phyloP scores from a whole-genome alignment of 2,329 filamentous ascomycete species.

The Allantophomopsis lycopodina region DNA sequence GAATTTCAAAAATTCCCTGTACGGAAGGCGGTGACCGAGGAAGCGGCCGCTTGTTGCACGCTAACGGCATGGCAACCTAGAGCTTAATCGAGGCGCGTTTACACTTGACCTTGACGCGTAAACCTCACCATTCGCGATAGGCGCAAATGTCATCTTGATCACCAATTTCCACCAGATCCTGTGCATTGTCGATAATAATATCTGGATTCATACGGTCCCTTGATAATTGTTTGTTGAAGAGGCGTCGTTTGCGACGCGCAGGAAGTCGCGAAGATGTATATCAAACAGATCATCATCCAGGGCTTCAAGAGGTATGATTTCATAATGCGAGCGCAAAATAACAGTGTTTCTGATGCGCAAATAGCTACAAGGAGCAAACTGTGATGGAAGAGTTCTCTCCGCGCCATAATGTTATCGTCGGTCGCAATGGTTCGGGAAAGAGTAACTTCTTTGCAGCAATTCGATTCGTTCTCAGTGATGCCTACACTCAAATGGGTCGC shows the following conservation, averaged over 20 bases:
- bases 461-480: constrained; percentile 95
- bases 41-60: too few species aligned
- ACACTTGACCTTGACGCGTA: too few species aligned
- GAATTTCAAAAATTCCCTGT: background rate
- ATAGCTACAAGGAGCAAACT: constrained; percentile 97
- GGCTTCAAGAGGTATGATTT: constrained; percentile 84
- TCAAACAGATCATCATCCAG: constrained; percentile 99
- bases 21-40: too few species aligned
- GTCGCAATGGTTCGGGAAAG: constrained; percentile 97
- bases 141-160: too few species aligned
- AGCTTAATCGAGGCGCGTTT: too few species aligned
- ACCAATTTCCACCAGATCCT: too few species aligned
- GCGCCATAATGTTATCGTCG: constrained; percentile 96
- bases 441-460: constrained; percentile 99
- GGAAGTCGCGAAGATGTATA: constrained; percentile 56
- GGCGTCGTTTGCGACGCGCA: background rate
- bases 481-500: constrained; percentile 88
- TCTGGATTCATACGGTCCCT: too few species aligned
- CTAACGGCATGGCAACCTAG: too few species aligned
- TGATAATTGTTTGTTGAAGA: too few species aligned
- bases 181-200: too few species aligned
- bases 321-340: constrained; percentile 2
- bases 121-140: too few species aligned
- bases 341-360: constrained; percentile 3
- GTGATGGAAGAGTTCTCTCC: constrained; percentile 97